These are phyloP conservation scores for Liriodendron chinense DNA, from an alignment of 164 flowering plant species.

Conservation along the genomic window DNA sequence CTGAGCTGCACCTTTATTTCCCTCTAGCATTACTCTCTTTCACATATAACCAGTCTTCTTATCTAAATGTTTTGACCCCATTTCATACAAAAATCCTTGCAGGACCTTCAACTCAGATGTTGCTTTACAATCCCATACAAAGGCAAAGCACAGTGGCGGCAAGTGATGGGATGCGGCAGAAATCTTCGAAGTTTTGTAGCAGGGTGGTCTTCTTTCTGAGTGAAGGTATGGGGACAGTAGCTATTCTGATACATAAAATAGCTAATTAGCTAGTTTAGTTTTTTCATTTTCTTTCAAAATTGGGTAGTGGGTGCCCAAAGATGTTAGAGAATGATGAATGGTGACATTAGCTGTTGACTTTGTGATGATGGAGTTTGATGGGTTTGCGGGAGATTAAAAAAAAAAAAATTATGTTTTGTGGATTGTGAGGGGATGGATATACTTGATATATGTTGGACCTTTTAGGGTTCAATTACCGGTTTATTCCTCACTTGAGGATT, in stretches of 20 bases:
- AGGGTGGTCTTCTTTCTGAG: neutral
- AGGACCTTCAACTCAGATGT: slow-evolving; percentile 46
- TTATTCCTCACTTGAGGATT: too few relatives aligned
- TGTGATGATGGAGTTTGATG: neutral
- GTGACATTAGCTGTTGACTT: neutral
- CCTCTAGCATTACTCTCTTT: too few relatives aligned
- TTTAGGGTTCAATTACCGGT: too few relatives aligned
- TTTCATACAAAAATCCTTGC: slow-evolving; percentile 1
- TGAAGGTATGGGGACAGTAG: neutral
- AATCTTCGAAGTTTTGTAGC: slow-evolving; percentile 1
- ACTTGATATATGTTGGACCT: too few relatives aligned
- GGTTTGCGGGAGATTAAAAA: too few relatives aligned
- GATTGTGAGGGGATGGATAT: too few relatives aligned
- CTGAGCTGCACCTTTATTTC: too few relatives aligned
- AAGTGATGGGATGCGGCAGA: slow-evolving; percentile 5
- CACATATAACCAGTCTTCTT: too few relatives aligned
- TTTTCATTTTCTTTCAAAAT: neutral
- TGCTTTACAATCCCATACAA: slow-evolving; percentile 44
- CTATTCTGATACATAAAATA: neutral
- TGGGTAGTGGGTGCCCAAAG: neutral
- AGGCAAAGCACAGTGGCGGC: slow-evolving; percentile 53
- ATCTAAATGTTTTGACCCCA: neutral
- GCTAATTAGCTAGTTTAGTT: neutral
- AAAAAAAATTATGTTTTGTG: too few relatives aligned
- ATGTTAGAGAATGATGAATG: neutral